Conservation (phyloP, 1,139 yeast genomes). For the Candida glucosophila region DNA sequence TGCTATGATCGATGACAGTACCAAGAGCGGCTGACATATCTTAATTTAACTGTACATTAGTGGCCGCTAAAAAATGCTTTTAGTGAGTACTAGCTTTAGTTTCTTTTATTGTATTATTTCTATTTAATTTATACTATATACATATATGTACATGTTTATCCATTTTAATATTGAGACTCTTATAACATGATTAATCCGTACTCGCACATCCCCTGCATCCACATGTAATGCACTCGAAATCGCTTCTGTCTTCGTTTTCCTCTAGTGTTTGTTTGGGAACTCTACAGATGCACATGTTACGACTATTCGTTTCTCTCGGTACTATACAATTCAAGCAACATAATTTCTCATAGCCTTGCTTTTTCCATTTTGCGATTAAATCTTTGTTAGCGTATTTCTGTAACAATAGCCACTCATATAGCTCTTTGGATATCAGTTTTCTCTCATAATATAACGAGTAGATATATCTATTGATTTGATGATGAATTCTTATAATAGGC, state of each 20-base stretch:
- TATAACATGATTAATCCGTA: slow-evolving; percentile 49
- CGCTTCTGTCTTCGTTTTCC: slow-evolving; percentile 26
- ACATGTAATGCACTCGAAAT: slow-evolving; percentile 67
- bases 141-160: no score
- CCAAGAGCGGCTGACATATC: no score
- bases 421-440: slow-evolving; percentile 53
- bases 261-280: slow-evolving; percentile 59
- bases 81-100: no score
- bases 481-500: slow-evolving; percentile 63
- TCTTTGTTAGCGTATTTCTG: slow-evolving; percentile 62
- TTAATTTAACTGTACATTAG: no score
- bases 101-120: no score
- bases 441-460: slow-evolving; percentile 68
- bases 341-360: slow-evolving; percentile 78
- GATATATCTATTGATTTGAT: slow-evolving; percentile 69
- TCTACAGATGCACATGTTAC: slow-evolving; percentile 73
- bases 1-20: no score
- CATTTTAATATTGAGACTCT: no score
- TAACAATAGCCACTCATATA: slow-evolving; percentile 72
- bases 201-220: slow-evolving; percentile 89
- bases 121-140: no score
- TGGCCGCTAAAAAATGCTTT: no score
- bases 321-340: slow-evolving; percentile 81
- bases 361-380: slow-evolving; percentile 85
- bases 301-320: slow-evolving; percentile 52